Percentiles rank a stretch among this genome's conserved stretches.
Evolutionary conservation across 2,329 filamentous ascomycete genomes (phyloP).

Genomic region (Fusarium sp.): DNA sequence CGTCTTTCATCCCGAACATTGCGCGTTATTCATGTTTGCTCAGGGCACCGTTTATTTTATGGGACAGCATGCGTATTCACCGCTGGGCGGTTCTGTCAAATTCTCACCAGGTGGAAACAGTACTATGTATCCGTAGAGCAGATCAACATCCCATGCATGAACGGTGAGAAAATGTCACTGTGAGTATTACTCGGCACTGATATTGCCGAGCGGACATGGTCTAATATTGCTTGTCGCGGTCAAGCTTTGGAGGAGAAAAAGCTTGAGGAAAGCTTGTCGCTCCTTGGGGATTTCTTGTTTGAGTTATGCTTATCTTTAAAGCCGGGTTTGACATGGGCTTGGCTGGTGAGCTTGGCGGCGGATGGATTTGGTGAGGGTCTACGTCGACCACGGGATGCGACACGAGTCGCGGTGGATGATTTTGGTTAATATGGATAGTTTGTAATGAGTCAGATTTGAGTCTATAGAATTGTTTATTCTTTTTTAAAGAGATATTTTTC

Average conservation of each 20-base stretch:
- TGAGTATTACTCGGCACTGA: slow-evolving; percentile 3
- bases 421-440: background rate
- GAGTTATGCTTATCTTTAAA: slow-evolving; percentile 2
- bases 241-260: slow-evolving; percentile 32
- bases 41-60: background rate
- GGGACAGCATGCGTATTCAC: background rate
- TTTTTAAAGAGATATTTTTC: background rate
- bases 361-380: background rate
- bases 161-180: slow-evolving; percentile 14
- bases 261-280: slow-evolving; percentile 33
- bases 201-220: slow-evolving; percentile 13
- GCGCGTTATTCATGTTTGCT: background rate
- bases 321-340: background rate
- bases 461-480: background rate
- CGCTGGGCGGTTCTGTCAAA: background rate
- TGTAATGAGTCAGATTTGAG: background rate
- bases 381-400: background rate
- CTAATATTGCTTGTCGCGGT: slow-evolving; percentile 21
- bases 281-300: slow-evolving; percentile 2
- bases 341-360: slow-evolving; percentile 18
- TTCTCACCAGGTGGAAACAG: slow-evolving; percentile 11
- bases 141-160: background rate
- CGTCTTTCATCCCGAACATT: background rate
- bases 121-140: too few species aligned
- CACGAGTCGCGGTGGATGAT: background rate